phyloP scores from a whole-genome alignment of 1,139 yeast genomes.

The Suhomyces coccinellae region DNA sequence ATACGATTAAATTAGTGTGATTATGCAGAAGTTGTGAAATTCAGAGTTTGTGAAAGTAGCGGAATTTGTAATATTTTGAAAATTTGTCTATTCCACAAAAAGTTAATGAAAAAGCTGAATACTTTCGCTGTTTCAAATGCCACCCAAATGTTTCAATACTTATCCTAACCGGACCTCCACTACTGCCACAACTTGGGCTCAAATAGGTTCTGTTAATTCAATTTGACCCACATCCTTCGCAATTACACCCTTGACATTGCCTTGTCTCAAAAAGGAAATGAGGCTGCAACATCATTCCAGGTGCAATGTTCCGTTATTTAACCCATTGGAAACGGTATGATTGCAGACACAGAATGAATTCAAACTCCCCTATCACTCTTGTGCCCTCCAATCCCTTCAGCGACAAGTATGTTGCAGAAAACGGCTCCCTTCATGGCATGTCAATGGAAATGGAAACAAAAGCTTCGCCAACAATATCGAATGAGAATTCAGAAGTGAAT shows the following conservation, averaged over 20 bases:
- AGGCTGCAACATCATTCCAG: conserved; percentile 5
- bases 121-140: too few species aligned
- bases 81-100: too few species aligned
- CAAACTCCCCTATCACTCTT: background rate
- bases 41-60: too few species aligned
- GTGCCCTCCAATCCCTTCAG: conserved; percentile 5
- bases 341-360: background rate
- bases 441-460: background rate
- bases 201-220: too few species aligned
- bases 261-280: conserved; percentile 13
- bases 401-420: background rate
- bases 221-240: background rate
- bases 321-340: background rate
- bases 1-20: too few species aligned
- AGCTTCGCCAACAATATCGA: background rate
- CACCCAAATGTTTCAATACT: too few species aligned
- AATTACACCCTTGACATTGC: conserved; percentile 6
- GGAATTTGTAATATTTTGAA: too few species aligned
- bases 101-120: too few species aligned
- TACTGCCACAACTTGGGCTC: too few species aligned
- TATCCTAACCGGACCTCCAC: too few species aligned
- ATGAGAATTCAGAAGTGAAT: background rate
- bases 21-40: too few species aligned
- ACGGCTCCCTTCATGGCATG: background rate
- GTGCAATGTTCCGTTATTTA: background rate